Conservation (phyloP, 768 basidiomycete species). For the Tylopilus cervinicoccineus region DNA sequence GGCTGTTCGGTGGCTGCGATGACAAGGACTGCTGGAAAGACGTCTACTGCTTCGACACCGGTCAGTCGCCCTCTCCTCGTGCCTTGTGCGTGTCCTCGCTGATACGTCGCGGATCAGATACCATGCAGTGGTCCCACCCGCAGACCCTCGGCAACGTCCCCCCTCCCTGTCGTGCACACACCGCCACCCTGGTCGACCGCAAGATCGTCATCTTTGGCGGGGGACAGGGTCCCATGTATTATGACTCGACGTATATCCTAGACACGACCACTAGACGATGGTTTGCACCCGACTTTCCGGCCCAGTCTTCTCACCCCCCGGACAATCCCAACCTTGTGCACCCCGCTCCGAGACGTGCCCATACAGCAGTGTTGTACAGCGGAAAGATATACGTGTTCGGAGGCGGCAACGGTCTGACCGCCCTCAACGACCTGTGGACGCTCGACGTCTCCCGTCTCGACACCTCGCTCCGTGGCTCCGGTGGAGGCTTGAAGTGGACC, state of each 20-base stretch:
- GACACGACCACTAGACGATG: conserved; percentile 74
- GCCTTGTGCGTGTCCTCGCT: not conserved
- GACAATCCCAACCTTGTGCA: conserved; percentile 20
- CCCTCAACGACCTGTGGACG: conserved; percentile 88
- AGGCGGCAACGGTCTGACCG: conserved; percentile 90
- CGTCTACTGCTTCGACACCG: conserved; percentile 82
- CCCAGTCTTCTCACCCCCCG: conserved; percentile 6
- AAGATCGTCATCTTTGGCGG: conserved; percentile 85
- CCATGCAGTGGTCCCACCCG: conserved; percentile 85
- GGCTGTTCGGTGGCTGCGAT: conserved; percentile 90
- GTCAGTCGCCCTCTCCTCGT: conserved; percentile 32
- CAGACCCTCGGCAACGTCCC: conserved; percentile 75
- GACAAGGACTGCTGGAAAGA: conserved; percentile 71
- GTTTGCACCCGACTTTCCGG: conserved; percentile 43
- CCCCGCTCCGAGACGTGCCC: conserved; percentile 78
- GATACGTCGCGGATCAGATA: conserved; percentile 46
- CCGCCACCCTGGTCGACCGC: conserved; percentile 76
- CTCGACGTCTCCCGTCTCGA: conserved; percentile 57
- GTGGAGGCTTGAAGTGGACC: conserved; percentile 49
- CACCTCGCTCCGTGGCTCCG: conserved; percentile 17
- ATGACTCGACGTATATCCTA: conserved; percentile 76
- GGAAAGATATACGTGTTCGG: conserved; percentile 84
- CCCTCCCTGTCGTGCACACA: conserved; percentile 83
- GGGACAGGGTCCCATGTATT: conserved; percentile 78
- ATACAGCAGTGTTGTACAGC: conserved; percentile 74